Evolutionary conservation across 2,329 filamentous ascomycete species (phyloP).

Genomic region (Biscogniauxia mediterranea): DNA sequence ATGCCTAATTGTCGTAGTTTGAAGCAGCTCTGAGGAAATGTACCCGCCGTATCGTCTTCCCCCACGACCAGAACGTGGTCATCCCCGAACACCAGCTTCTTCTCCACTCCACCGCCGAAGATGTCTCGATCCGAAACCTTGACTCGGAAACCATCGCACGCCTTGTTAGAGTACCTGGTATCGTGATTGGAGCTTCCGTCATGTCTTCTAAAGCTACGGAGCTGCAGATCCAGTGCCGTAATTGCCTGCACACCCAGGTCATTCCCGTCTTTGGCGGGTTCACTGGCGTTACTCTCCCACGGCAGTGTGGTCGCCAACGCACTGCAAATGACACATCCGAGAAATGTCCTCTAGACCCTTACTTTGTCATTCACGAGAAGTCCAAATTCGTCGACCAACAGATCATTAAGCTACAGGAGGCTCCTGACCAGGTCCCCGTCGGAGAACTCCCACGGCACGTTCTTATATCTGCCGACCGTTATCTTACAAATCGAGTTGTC

Average conservation of each 20-base stretch:
- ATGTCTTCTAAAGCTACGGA: constrained; percentile 93
- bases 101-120: constrained; percentile 85
- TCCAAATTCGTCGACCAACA: constrained; percentile 96
- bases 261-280: constrained; percentile 82
- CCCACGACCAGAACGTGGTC: constrained; percentile 62
- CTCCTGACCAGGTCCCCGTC: constrained; percentile 94
- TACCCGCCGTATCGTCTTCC: constrained; percentile 90
- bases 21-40: constrained; percentile 87
- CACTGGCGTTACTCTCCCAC: constrained; percentile 78
- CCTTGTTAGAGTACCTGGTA: constrained; percentile 94
- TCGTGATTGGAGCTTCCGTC: constrained; percentile 95
- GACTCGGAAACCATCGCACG: constrained; percentile 90
- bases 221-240: constrained; percentile 83
- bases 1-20: constrained; percentile 58
- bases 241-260: constrained; percentile 70
- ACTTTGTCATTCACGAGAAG: constrained; percentile 92
- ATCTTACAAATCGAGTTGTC: constrained; percentile 92
- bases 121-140: constrained; percentile 90
- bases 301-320: constrained; percentile 67
- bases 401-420: constrained; percentile 96
- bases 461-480: constrained; percentile 92
- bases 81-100: constrained; percentile 93
- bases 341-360: constrained; percentile 88
- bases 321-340: constrained; percentile 65
- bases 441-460: constrained; percentile 95